Base-by-base conservation (phyloP, 2,329 filamentous ascomycete species). In the Balansia obtecta region DNA sequence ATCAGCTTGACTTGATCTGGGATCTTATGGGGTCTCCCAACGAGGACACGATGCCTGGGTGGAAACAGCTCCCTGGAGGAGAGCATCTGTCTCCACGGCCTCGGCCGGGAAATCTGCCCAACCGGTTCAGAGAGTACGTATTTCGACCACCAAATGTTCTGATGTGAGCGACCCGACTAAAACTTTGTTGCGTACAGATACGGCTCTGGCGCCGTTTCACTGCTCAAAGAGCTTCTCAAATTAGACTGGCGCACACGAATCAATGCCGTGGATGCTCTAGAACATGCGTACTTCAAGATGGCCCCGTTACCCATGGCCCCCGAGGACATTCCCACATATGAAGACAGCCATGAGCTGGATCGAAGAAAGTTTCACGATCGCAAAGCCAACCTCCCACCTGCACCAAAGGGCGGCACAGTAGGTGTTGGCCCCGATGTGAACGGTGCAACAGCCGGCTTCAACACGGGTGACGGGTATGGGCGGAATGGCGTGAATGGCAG, bases 331-430 rank as follows among this genome's bases (percentile, higher is more conserved):
- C 93, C 93, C 2, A 78, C 73, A 15, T 97, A 95, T 61, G 88
- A 95, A 63, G 91, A 96, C 60, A 95, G 89, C 43, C 93, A 98
- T 67, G 93, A 98, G 66, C 74, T 97, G n/a, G 93, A 98, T 64
- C 80, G 91, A 47, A 82, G 89, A 64, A 94, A 91, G 67, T 91
- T 89, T 58, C 85, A 94, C 57, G 86, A 89, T 52, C 85, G 93
- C 60, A 88, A 88, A 61, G 85, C 85, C 20, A 85, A 83, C 20
- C 76, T 91, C 11, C 91, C 91, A 4, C 91, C 93, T 12, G 93
- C 91, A 0, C 93, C 93, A 0, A 89, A 91, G 58, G 91, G 90
- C 12, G 91, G 88, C 4, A 89, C 88, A 1, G 89, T 95, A 3
- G 91, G 91, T 13, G 81, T 88, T 60, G 81, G 80, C n/a, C 72